Evolutionary conservation across 176 grass and related monocot species (phyloP).

Genomic region (Cenchrus americanus): DNA sequence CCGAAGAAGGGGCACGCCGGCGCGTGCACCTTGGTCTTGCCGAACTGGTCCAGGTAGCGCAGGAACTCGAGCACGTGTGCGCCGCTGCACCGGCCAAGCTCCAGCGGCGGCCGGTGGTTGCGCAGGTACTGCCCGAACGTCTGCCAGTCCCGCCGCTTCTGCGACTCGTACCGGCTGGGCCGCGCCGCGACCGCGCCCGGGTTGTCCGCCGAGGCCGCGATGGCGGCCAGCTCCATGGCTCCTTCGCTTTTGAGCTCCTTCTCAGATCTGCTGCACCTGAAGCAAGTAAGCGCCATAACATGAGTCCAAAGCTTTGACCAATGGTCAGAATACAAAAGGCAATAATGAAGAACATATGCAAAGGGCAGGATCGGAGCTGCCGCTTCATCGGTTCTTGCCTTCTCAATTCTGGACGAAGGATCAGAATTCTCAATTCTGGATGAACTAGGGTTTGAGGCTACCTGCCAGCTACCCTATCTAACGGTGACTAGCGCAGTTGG

Average conservation of each 20-base stretch:
- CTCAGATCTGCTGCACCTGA: slow-evolving; percentile 32
- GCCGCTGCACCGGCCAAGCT: slow-evolving; percentile 63
- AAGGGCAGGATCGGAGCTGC: not conserved
- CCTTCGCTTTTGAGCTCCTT: not conserved
- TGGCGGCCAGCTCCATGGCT: slow-evolving; percentile 6
- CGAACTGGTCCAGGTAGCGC: slow-evolving; percentile 81
- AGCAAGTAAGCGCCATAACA: not conserved
- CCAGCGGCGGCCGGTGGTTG: slow-evolving; percentile 73
- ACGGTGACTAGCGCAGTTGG: not conserved
- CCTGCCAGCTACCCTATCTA: not conserved
- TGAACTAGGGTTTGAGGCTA: slow-evolving; percentile 47
- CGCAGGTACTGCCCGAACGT: slow-evolving; percentile 76
- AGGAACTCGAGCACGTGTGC: slow-evolving; percentile 79
- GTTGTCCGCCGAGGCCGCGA: slow-evolving; percentile 23
- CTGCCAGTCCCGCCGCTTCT: slow-evolving; percentile 87
- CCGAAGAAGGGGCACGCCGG: slow-evolving; percentile 66
- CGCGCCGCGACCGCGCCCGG: slow-evolving; percentile 4
- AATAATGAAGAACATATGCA: not conserved
- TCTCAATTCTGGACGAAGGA: no score
- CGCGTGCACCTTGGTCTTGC: slow-evolving; percentile 80
- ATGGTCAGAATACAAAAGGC: slow-evolving; percentile 1
- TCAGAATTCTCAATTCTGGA: not conserved
- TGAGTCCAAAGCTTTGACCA: not conserved
- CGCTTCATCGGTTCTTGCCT: not conserved
- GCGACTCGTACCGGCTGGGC: slow-evolving; percentile 77